Evolutionary conservation across 306 rosid species (phyloP).

Genomic region (Quercus variabilis): DNA sequence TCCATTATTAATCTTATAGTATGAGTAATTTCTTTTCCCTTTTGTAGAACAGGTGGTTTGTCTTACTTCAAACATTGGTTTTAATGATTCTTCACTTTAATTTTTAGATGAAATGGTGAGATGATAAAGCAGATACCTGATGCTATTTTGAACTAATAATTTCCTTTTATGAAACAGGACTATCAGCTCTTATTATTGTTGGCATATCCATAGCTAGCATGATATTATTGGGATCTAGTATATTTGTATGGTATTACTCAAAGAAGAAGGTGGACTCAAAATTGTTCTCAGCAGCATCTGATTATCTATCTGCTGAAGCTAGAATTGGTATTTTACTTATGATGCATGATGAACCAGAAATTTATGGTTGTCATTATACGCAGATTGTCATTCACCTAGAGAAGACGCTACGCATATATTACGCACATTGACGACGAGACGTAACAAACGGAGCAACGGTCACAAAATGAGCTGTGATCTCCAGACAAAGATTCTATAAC

Average conservation of each 20-base stretch:
- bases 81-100: slow-evolving; percentile 18
- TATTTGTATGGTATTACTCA: slow-evolving; percentile 45
- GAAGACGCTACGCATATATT: too few species aligned
- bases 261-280: slow-evolving; percentile 38
- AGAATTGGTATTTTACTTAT: slow-evolving; percentile 33
- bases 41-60: slow-evolving; percentile 74
- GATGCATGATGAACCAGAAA: too few species aligned
- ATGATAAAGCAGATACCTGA: slow-evolving; percentile 9
- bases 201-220: slow-evolving; percentile 58
- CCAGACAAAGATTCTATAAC: too few species aligned
- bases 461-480: too few species aligned
- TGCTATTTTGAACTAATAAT: slow-evolving; percentile 29
- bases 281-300: slow-evolving; percentile 29
- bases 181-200: slow-evolving; percentile 58
- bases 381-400: too few species aligned
- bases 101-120: slow-evolving; percentile 20
- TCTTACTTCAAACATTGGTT: slow-evolving; percentile 30
- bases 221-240: slow-evolving; percentile 44
- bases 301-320: slow-evolving; percentile 41
- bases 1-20: background rate
- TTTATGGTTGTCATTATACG: too few species aligned
- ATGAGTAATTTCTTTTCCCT: slow-evolving; percentile 1
- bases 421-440: too few species aligned
- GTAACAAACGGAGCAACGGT: too few species aligned
- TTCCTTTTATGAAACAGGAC: slow-evolving; percentile 51